Conservation (phyloP, 1,284 basidiomycete species). For the Schizophyllum commune region DNA sequence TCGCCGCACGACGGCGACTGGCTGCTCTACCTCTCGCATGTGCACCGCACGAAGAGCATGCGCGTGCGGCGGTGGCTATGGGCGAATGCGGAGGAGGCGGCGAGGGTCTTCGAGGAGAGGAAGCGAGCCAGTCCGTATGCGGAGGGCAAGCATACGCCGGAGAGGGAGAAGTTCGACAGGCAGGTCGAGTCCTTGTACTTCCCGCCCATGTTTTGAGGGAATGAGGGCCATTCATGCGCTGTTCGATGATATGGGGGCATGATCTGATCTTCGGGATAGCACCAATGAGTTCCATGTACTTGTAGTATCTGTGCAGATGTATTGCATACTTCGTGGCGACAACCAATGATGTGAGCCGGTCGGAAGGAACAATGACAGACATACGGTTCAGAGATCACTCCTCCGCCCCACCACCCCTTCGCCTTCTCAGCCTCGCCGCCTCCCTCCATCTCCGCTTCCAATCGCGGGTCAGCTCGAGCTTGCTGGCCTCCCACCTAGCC, state of each 20-base stretch:
- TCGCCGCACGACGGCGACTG: conserved; percentile 16
- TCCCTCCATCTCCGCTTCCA: conserved; percentile 80
- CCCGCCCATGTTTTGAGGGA: background rate
- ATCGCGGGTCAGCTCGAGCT: conserved; percentile 63
- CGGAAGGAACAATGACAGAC: too few relatives aligned
- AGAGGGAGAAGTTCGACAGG: background rate
- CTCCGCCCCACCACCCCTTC: conserved; percentile 42
- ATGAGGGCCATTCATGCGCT: too few relatives aligned
- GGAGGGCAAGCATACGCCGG: background rate
- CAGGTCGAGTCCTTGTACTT: background rate
- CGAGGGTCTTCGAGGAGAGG: background rate
- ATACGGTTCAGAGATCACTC: too few relatives aligned
- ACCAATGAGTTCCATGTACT: too few relatives aligned
- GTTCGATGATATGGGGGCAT: too few relatives aligned
- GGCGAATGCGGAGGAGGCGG: background rate
- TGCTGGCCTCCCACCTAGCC: conserved; percentile 63
- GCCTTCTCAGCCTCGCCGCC: conserved; percentile 60
- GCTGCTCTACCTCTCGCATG: conserved; percentile 18
- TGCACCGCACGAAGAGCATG: conserved; percentile 19
- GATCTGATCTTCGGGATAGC: too few relatives aligned
- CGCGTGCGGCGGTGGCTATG: conserved; percentile 19
- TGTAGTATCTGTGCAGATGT: too few relatives aligned
- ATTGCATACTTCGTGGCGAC: too few relatives aligned
- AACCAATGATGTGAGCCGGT: too few relatives aligned
- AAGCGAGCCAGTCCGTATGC: background rate